Evolutionary conservation across 2,329 filamentous ascomycete species (phyloP).

Genomic region (Neurospora crassa): DNA sequence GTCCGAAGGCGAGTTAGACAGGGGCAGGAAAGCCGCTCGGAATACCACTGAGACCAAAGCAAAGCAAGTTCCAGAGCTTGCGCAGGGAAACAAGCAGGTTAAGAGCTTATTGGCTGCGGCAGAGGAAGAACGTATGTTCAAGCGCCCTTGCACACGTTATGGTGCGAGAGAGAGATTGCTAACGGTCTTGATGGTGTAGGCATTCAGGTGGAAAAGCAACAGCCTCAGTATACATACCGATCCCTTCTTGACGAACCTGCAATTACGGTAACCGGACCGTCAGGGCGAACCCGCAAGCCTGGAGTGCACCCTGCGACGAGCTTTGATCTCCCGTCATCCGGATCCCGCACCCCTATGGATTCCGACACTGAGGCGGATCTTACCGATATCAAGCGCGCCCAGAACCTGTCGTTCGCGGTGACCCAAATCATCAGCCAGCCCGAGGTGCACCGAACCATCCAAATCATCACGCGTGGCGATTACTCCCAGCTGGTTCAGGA

Average conservation of each 20-base stretch:
- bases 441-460: slow-evolving; percentile 70
- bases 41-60: slow-evolving; percentile 29
- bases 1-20: slow-evolving; percentile 54
- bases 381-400: slow-evolving; percentile 77
- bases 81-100: slow-evolving; percentile 31
- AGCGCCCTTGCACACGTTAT: background rate
- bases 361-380: slow-evolving; percentile 82
- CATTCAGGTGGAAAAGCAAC: slow-evolving; percentile 42
- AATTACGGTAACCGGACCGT: slow-evolving; percentile 54
- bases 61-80: slow-evolving; percentile 24
- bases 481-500: slow-evolving; percentile 67
- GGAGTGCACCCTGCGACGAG: slow-evolving; percentile 74
- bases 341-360: slow-evolving; percentile 50
- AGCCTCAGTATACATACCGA: slow-evolving; percentile 43
- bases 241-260: slow-evolving; percentile 58
- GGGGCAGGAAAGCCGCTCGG: slow-evolving; percentile 48
- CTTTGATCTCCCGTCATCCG: slow-evolving; percentile 58
- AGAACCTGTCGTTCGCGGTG: slow-evolving; percentile 71
- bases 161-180: slow-evolving; percentile 13
- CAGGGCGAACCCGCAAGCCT: slow-evolving; percentile 45
- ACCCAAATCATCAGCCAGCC: slow-evolving; percentile 70
- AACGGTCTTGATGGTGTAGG: slow-evolving; percentile 26
- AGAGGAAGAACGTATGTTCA: slow-evolving; percentile 64
- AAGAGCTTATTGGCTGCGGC: slow-evolving; percentile 62
- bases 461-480: slow-evolving; percentile 84